These are phyloP conservation scores for Medicago ruthenica DNA, from an alignment of 306 rosid species.

Conservation along the genomic window DNA sequence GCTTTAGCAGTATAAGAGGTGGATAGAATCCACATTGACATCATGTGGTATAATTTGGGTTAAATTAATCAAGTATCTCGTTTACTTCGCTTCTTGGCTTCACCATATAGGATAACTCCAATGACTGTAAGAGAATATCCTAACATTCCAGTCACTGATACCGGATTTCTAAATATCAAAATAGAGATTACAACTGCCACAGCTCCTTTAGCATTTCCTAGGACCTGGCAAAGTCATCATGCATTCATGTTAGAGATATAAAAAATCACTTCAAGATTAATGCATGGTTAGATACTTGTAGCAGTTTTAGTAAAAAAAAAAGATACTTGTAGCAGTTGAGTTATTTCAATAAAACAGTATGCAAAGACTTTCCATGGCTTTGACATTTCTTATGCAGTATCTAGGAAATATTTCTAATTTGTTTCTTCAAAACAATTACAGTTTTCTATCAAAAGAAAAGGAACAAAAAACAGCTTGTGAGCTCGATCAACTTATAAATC, in stretches of 20 bases:
- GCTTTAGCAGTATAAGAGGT: neutral
- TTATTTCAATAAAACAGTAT: neutral
- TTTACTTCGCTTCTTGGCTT: conserved; percentile 58
- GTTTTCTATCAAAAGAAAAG: too few species aligned
- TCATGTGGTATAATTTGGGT: conserved; percentile 8
- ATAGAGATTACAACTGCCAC: conserved; percentile 74
- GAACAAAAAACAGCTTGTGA: neutral
- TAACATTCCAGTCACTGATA: conserved; percentile 63
- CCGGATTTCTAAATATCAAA: conserved; percentile 66
- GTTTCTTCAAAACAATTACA: too few species aligned
- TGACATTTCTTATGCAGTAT: neutral
- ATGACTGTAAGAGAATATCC: conserved; percentile 66
- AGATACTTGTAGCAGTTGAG: neutral
- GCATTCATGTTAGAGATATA: conserved; percentile 17
- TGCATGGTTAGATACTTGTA: too few species aligned
- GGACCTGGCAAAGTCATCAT: conserved; percentile 47
- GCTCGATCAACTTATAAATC: neutral
- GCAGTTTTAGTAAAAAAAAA: too few species aligned
- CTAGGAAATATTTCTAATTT: too few species aligned
- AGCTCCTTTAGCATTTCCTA: conserved; percentile 76
- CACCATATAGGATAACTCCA: conserved; percentile 70
- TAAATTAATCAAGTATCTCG: conserved; percentile 26
- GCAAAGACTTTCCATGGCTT: neutral
- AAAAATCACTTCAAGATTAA: too few species aligned
- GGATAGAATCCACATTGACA: conserved; percentile 22